Base-by-base conservation (phyloP, 352 stramenopile genomes). In the Pythium dissimile region DNA sequence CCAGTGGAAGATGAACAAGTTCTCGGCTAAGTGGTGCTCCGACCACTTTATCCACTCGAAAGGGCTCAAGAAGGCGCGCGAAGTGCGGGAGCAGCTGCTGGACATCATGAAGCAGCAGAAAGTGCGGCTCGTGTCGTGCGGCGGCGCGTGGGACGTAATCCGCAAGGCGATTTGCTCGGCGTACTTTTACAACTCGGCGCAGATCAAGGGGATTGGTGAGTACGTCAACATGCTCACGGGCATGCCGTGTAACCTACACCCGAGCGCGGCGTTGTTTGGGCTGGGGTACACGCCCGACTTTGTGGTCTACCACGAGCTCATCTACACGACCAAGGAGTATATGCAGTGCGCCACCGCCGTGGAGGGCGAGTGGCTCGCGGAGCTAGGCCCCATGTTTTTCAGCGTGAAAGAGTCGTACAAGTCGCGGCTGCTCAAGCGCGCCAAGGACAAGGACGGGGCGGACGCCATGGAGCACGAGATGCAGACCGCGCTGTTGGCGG, bases 141-240 rank as follows among this genome's bases (percentile, higher is more conserved):
- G 86, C 41, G 90, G 87, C 30, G 83, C 86, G 38, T 99, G 97
- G 97, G 97, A 99, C 77, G 84, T 97, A 3, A 93, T 99, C 35
- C 88, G 97, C 30, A 98, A 99, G 75, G 92, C 96, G 0, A 99
- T 99, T 66, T 99, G 97, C 75, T 98, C 96, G 18, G 96, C 96
- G 12, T 99, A 99, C 73, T 99, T 99, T 63, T 99, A 99, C 91
- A 99, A 99, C 64, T 96, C 89, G 43, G 97, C 96, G 11, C 96
- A 98, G 64, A 98, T 99, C 69, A 99, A 99, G 77, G 96, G 96
- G 18, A 98, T 99, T 54, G 97, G 96, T 24, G 96, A 99, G 72
- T 99, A 99, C 72, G 95, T 99, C n/a, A 99, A 99, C 73, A 98
- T 99, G 92, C 75, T 99, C 18, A 98, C 91, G 30, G 96, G 96